Percentiles rank a stretch among this genome's conserved stretches.
Conservation (phyloP, 257 asterid species). For the Haberlea rhodopensis region DNA sequence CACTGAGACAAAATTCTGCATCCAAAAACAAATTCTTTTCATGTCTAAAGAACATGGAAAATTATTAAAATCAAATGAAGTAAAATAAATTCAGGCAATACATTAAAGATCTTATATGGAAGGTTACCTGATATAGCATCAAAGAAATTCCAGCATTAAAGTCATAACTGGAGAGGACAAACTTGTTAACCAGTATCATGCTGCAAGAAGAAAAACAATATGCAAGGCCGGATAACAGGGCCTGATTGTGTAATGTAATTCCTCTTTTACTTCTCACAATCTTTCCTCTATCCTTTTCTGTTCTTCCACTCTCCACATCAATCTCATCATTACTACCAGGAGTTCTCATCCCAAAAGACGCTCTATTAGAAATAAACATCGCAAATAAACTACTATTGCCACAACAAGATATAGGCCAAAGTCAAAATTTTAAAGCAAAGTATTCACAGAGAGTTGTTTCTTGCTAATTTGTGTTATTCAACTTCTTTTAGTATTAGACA, state of each 20-base stretch:
- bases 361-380: slow-evolving; percentile 36
- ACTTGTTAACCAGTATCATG: slow-evolving; percentile 92
- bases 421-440: neutral
- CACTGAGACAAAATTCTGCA: slow-evolving; percentile 88
- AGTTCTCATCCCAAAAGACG: slow-evolving; percentile 47
- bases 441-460: neutral
- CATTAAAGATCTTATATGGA: slow-evolving; percentile 23
- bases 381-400: slow-evolving; percentile 11
- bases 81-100: too few species aligned
- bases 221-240: slow-evolving; percentile 74
- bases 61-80: neutral
- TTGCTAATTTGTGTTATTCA: too few species aligned
- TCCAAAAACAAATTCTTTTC: slow-evolving; percentile 20
- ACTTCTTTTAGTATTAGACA: neutral
- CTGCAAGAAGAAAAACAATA: slow-evolving; percentile 87
- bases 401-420: neutral
- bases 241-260: slow-evolving; percentile 50
- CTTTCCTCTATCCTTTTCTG: slow-evolving; percentile 52
- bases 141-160: slow-evolving; percentile 86
- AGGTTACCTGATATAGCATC: slow-evolving; percentile 90
- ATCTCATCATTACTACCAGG: slow-evolving; percentile 41
- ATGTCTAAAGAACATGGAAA: slow-evolving; percentile 15
- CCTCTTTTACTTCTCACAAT: slow-evolving; percentile 37
- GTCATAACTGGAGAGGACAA: slow-evolving; percentile 82
- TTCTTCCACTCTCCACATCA: slow-evolving; percentile 65